Evolutionary conservation across 2,329 filamentous ascomycete genomes (phyloP), one percentile per base, ranked within the genome.

Genomic region (Epichloe sp.): DNA sequence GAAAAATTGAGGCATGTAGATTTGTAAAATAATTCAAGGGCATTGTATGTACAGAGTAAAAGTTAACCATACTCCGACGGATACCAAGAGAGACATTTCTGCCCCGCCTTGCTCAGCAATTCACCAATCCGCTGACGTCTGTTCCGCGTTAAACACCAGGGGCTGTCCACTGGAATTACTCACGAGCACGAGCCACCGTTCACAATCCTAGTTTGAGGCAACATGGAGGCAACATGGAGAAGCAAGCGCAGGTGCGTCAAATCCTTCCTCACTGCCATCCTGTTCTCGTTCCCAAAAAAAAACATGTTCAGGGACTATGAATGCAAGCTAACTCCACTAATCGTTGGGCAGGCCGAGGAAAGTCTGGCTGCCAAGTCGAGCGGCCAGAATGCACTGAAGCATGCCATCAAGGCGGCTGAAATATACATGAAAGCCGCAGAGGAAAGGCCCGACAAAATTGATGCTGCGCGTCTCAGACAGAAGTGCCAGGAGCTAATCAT

Each of bases 341-440:
- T 42, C 38, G 35, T 21, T 43, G 31, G 5, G 17, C 37, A 72
- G 70, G 63, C 62, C 55, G 66, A 67, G 54, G 70, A 72, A 61
- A 61, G 62, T 59, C 59, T 70, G 44, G 57, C 67, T 47, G 57
- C 58, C 54, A 62, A 57, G 53, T 65, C 65, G 47, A 64, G 53
- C 44, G 68, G 67, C 54, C 60, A 63, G 52, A 80, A 82, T 58
- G 88, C 88, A 43, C 74, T 96, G 51, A 72, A 82, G 48, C 78
- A 86, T 64, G 83, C 88, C 47, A 88, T 95, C 61, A 72, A 76
- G 56, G 86, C 86, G 4, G 85, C 83, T 21, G 88, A 96, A 63
- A 71, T 85, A 48, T 90, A 93, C 58, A 87, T 96, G 81, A 79
- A 80, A 60, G 87, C 87, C 2, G 71, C 87, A 49, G 74, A 73